Conservation (phyloP, 345 rosid genomes). For the Geranium rotundifolium region DNA sequence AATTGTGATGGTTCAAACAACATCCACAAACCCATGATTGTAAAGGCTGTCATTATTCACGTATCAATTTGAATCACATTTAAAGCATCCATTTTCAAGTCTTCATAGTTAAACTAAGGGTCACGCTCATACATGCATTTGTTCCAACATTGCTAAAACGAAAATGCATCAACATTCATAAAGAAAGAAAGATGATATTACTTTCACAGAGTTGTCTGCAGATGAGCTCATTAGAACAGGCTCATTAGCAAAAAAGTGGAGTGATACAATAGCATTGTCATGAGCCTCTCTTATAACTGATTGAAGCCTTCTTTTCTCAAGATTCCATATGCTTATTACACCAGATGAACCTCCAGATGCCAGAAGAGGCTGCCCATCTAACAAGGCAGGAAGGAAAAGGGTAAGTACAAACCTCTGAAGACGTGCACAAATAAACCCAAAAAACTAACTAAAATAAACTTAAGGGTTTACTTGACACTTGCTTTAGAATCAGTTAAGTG, state of each 20-base stretch:
- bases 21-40: neutral
- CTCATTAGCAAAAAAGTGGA: slow-evolving; percentile 87
- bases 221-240: slow-evolving; percentile 95
- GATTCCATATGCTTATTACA: slow-evolving; percentile 97
- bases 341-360: slow-evolving; percentile 95
- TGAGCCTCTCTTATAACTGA: slow-evolving; percentile 89
- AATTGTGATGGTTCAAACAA: neutral
- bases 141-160: neutral
- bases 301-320: slow-evolving; percentile 78
- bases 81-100: too few relatives aligned
- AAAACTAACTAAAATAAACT: neutral
- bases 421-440: neutral
- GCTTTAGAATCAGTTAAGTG: neutral
- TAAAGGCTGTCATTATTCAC: too few relatives aligned
- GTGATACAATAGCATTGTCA: slow-evolving; percentile 63
- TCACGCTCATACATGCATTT: neutral
- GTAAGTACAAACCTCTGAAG: slow-evolving; percentile 4
- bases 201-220: slow-evolving; percentile 90
- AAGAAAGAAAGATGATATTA: slow-evolving; percentile 17
- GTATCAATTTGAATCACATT: too few relatives aligned
- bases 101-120: too few relatives aligned
- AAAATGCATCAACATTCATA: neutral
- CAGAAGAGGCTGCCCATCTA: slow-evolving; percentile 92
- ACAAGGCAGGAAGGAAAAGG: neutral
- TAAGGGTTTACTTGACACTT: neutral